Base-by-base conservation (phyloP, 1,284 basidiomycete species). In the Austropuccinia psidii region DNA sequence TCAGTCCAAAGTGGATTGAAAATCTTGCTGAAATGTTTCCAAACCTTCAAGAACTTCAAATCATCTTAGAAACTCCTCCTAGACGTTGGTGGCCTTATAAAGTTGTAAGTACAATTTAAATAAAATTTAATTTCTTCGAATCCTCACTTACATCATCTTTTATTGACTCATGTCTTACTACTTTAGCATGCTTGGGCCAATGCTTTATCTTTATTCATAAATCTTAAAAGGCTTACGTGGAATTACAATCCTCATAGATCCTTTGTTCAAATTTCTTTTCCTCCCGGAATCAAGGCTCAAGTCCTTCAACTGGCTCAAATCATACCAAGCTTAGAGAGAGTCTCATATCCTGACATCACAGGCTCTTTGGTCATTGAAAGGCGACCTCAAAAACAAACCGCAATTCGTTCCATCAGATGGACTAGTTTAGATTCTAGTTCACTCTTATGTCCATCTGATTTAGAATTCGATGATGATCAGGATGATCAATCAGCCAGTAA, bases 81-180 rank as follows among this genome's bases (percentile, higher is more conserved):
- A 27, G 64, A 19, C 45, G 64, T n/a, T 66, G 64, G 64, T 66
- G 64, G 64, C 45, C 45, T 66, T 47, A 66, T 37, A 50, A 66
- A 52, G 11, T 52, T 11, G 47, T 52, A 4, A 35, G 47, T 27
- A 65, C 21, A 24, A 4, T 19, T 15, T n/a, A 13, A 24, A 11
- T 49, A n/a, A 24, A 4, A 4, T 9, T 21, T 37, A 3, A 31
- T 37, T 29, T 52, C 19, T 24, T 33, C 19, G 7, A 21, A 21
- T 31, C 6, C 5, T 27, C 13, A 62, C 35, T 31, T 1, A 17
- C 4, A 47, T 9, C 1, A 47, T 7, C n/a, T 1, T 43, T 17
- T 27, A 62, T 13, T 24, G 45, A 29, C 33, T 19, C 8, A 3
- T 21, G 11, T 31, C 15, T 52, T 52, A 11, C 35, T 33, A 13